phyloP scores from a whole-genome alignment of 1,284 basidiomycete genomes.

The Schizophyllum commune region DNA sequence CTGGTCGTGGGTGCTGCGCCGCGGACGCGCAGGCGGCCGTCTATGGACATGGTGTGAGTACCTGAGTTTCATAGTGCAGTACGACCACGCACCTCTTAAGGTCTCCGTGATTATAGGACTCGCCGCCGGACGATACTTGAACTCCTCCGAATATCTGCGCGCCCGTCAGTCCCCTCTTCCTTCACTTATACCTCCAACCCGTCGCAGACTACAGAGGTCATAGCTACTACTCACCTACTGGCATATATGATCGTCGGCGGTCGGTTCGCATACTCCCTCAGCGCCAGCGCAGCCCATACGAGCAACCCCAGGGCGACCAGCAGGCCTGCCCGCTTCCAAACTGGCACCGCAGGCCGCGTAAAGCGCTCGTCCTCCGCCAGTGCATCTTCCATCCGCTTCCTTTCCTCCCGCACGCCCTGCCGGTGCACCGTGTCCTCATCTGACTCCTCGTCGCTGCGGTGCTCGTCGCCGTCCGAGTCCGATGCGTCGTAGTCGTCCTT shows the following conservation, averaged over 20 bases:
- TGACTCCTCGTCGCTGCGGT: neutral
- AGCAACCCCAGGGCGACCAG: constrained; percentile 29
- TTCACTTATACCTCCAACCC: neutral
- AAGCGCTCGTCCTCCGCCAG: constrained; percentile 26
- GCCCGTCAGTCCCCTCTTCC: no score
- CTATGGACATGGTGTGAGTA: no score
- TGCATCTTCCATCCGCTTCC: neutral
- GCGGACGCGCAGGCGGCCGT: constrained; percentile 46
- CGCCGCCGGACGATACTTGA: constrained; percentile 59
- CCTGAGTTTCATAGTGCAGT: no score
- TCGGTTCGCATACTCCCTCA: constrained; percentile 20
- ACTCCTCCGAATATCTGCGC: constrained; percentile 54
- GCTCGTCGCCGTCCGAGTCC: neutral
- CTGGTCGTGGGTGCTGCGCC: constrained; percentile 39
- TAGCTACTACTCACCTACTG: constrained; percentile 20
- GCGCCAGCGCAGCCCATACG: constrained; percentile 34
- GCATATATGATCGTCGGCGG: constrained; percentile 24
- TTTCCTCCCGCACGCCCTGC: neutral
- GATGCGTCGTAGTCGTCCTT: neutral
- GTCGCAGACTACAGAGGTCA: neutral
- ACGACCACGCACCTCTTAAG: constrained; percentile 20
- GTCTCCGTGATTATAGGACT: constrained; percentile 60
- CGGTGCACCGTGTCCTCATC: neutral
- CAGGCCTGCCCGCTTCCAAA: constrained; percentile 33
- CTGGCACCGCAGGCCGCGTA: constrained; percentile 27